phyloP scores from a whole-genome alignment of 2,329 filamentous ascomycete genomes.

The Xylaria sp. region DNA sequence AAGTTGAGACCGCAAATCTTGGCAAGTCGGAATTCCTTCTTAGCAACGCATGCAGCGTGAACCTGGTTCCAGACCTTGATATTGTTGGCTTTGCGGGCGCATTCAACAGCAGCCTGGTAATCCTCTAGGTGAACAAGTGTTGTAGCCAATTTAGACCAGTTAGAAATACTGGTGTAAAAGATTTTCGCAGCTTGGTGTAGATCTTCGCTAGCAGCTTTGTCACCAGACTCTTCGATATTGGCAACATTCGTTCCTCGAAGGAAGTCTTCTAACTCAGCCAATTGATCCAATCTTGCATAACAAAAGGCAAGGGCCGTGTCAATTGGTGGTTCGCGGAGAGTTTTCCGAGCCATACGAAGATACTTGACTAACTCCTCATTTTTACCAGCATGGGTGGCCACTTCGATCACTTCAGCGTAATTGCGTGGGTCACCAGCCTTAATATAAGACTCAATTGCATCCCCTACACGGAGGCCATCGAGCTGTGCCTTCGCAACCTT shows the following conservation, averaged over 20 bases:
- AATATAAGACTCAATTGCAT: slow-evolving; percentile 97
- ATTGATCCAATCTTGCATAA: slow-evolving; percentile 90
- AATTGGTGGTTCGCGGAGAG: slow-evolving; percentile 89
- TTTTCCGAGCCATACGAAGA: slow-evolving; percentile 97
- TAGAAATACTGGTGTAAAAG: slow-evolving; percentile 97
- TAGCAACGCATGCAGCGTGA: slow-evolving; percentile 92
- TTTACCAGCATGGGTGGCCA: slow-evolving; percentile 93
- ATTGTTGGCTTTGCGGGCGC: slow-evolving; percentile 97
- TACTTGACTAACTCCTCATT: slow-evolving; percentile 98
- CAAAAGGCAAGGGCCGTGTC: slow-evolving; percentile 95
- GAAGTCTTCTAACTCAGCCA: slow-evolving; percentile 96
- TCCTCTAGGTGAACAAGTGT: slow-evolving; percentile 97
- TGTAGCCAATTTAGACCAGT: slow-evolving; percentile 98
- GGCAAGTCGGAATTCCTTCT: slow-evolving; percentile 98
- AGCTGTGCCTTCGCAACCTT: slow-evolving; percentile 98
- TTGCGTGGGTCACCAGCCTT: slow-evolving; percentile 93
- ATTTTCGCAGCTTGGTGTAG: slow-evolving; percentile 98
- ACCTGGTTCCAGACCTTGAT: slow-evolving; percentile 99
- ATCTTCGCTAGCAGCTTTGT: slow-evolving; percentile 96
- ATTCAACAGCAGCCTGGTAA: slow-evolving; percentile 97
- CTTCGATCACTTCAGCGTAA: slow-evolving; percentile 95
- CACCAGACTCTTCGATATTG: slow-evolving; percentile 94
- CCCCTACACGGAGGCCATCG: slow-evolving; percentile 90
- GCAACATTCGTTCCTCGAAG: slow-evolving; percentile 92
- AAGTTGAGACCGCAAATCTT: slow-evolving; percentile 99